Conservation (phyloP, 2,329 filamentous ascomycete species). For the Colletotrichum sansevieriae region DNA sequence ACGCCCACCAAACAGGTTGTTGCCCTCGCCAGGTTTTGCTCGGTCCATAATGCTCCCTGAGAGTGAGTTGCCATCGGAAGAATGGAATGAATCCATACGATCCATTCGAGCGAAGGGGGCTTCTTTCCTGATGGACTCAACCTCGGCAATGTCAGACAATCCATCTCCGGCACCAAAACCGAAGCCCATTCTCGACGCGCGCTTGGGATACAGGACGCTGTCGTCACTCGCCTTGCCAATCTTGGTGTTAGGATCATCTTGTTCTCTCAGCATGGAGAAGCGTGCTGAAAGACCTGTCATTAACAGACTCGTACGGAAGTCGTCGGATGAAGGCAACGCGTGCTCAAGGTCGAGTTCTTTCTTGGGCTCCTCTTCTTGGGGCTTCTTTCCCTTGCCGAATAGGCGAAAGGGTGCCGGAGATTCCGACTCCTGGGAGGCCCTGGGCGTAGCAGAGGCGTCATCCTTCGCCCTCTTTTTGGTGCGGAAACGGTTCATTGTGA, state of each 20-base stretch:
- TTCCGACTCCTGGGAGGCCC: constrained; percentile 68
- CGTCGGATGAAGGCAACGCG: constrained; percentile 84
- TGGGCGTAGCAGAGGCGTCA: constrained; percentile 55
- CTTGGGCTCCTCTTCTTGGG: constrained; percentile 68
- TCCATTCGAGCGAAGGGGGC: constrained; percentile 69
- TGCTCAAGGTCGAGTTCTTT: constrained; percentile 78
- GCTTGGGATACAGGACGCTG: constrained; percentile 87
- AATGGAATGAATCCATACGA: constrained; percentile 74
- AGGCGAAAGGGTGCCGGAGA: constrained; percentile 65
- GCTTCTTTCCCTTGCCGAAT: constrained; percentile 69
- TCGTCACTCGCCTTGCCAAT: constrained; percentile 96
- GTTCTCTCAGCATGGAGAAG: constrained; percentile 96
- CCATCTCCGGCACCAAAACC: constrained; percentile 62
- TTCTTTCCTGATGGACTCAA: constrained; percentile 80
- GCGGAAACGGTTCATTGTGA: constrained; percentile 81
- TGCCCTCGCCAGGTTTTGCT: constrained; percentile 86
- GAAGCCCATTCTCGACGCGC: constrained; percentile 82
- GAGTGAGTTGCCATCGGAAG: constrained; percentile 75
- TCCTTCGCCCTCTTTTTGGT: constrained; percentile 79
- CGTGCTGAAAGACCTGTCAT: constrained; percentile 96
- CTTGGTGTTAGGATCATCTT: constrained; percentile 90
- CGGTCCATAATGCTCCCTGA: constrained; percentile 85
- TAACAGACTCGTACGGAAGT: constrained; percentile 94
- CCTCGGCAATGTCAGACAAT: constrained; percentile 89
- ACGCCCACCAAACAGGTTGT: constrained; percentile 92